Conservation (phyloP, 192 early-diverging fungal genomes). For the Paraglomus brasilianum region DNA sequence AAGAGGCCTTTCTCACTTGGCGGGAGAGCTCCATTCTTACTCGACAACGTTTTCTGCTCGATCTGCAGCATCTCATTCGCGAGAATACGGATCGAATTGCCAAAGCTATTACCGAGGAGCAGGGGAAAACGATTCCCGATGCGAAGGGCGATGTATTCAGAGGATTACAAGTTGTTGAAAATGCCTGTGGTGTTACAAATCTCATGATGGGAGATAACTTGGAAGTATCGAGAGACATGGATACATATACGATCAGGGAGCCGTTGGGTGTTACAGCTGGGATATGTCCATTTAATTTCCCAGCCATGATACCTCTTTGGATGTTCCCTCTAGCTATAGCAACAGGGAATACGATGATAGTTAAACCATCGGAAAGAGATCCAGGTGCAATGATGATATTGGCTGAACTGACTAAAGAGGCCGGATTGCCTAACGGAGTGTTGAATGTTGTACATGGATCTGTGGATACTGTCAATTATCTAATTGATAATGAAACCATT, state of each 20-base stretch:
- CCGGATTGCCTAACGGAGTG: conserved; percentile 88
- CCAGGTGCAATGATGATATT: conserved; percentile 91
- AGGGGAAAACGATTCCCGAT: conserved; percentile 92
- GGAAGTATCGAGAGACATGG: conserved; percentile 90
- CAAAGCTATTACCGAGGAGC: conserved; percentile 78
- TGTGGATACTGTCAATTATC: conserved; percentile 84
- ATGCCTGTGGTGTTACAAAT: conserved; percentile 75
- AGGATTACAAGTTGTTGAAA: conserved; percentile 89
- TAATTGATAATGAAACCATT: conserved; percentile 82
- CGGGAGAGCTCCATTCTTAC: conserved; percentile 76
- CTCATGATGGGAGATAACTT: conserved; percentile 79
- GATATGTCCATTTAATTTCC: conserved; percentile 97
- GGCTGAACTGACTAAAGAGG: conserved; percentile 81
- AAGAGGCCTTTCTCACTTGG: conserved; percentile 85
- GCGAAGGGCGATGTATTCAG: conserved; percentile 91
- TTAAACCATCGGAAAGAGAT: conserved; percentile 95
- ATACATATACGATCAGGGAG: conserved; percentile 91
- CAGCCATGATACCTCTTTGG: conserved; percentile 94
- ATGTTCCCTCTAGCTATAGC: conserved; percentile 96
- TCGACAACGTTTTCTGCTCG: conserved; percentile 89
- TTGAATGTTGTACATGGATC: conserved; percentile 92
- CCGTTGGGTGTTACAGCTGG: conserved; percentile 92
- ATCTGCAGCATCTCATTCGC: conserved; percentile 83
- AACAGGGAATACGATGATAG: conserved; percentile 84
- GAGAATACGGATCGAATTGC: conserved; percentile 79